Evolutionary conservation across 75 land plant genomes (phyloP), one percentile per base, ranked within the genome.

Genomic region (Adiantum capillusveneris): DNA sequence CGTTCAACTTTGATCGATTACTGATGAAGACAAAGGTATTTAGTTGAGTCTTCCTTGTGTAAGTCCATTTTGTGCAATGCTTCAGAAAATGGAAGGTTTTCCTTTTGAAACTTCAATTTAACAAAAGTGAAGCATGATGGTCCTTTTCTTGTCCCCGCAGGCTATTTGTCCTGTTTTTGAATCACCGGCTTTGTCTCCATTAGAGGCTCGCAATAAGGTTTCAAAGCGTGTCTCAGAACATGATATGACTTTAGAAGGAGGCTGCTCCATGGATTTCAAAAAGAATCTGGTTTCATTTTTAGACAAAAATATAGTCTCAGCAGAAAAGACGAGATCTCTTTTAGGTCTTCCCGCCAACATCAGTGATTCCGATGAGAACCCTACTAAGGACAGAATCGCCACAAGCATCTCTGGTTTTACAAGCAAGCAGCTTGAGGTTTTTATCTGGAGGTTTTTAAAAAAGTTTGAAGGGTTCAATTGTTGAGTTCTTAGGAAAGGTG

Each of bases 331-430:
- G 9, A 69, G 79, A 55, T 49, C 42, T 21, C 65, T 53, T 28
- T 68, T 84, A 36, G 71, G 68, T 6, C 69, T 82, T 42, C 67
- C 64, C 56, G 63, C 42, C 45, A 71, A 79, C 39, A 0, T n/a
- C 55, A 22, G 29, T 21, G 70, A 30, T 13, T 44, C 63, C 0
- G 56, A 57, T 25, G 60, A 50, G n/a, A 45, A 34, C 37, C 63
- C 60, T 44, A 17, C 56, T 17, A 31, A 30, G 2, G 84, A 85
- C 61, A 57, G 48, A 31, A 42, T 80, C 56, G 80, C 82, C 21
- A 63, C 86, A 46, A 66, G 86, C 55, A 78, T 79, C 1, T 80
- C 84, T 57, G 97, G 97, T 18, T 67, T 92, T 36, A 75, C 95
- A 43, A 26, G 58, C 0, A 70, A 65, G 44, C 97, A 92, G 44